Base-by-base conservation (phyloP, 164 flowering plant genomes). In the Taxillus chinensis region DNA sequence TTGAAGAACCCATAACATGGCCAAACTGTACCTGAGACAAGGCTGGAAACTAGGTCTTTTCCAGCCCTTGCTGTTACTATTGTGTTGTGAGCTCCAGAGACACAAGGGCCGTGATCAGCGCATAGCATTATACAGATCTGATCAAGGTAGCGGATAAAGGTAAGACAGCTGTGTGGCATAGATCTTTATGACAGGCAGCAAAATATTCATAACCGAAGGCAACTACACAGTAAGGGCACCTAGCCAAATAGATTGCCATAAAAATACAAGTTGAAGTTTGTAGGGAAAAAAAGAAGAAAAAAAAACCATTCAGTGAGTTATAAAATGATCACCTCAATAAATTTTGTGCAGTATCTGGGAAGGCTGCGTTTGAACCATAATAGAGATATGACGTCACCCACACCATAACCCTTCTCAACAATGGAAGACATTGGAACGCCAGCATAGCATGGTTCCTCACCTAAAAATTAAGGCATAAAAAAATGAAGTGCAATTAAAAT, bases 41-140 rank as follows among this genome's bases (percentile, higher is more conserved):
- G 93, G 62, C 99, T 82, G 51, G 97, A 95, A 60, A 95, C 96
- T 41, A 95, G 82, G 69, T 95, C 99, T 74, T 95, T 95, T 66
- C 97, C 97, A 57, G 99, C 99, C 63, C 99, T 83, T 63, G 99
- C 97, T 27, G 99, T 95, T 43, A 95, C 97, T 60, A 91, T 95
- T 27, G 96, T 80, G 75, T 91, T 95, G 86, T 95, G 99, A 73
- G 99, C 99, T 71, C 99, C 97, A 71, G 99, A 95, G 63, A 91
- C 97, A 67, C 99, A 95, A 41, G 99, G 99, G 69, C 99, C 99
- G 73, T 95, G 99, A 69, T 95, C 99, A n/a, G 97, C 97, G 79
- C 99, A 95, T 63, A 95, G 67, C 96, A 95, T 91, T 74, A 95
- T 73, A 70, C 97, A 95, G 62, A 91, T 95, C 97, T 95, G 89